phyloP scores from a whole-genome alignment of 2,329 filamentous ascomycete genomes.

The Lasiodiplodia sp. region DNA sequence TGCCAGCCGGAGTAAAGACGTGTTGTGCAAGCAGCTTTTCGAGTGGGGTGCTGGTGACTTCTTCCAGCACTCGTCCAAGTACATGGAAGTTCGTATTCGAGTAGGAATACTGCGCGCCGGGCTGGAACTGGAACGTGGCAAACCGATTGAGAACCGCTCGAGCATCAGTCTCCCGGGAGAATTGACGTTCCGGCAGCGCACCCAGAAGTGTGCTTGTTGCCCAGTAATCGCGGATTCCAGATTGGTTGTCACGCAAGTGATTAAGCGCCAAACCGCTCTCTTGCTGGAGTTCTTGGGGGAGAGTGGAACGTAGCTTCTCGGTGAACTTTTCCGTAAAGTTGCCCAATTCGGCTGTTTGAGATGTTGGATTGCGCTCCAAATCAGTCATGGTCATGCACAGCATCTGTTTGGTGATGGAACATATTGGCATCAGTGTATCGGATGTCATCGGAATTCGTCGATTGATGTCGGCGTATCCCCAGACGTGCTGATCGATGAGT shows the following conservation, averaged over 20 bases:
- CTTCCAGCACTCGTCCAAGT: slow-evolving; percentile 49
- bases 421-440: slow-evolving; percentile 53
- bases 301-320: neutral
- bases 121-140: slow-evolving; percentile 48
- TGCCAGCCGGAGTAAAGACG: neutral
- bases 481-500: slow-evolving; percentile 48
- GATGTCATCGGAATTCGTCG: slow-evolving; percentile 46
- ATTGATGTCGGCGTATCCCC: slow-evolving; percentile 56
- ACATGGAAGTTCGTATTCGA: slow-evolving; percentile 55
- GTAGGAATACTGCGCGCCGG: slow-evolving; percentile 54
- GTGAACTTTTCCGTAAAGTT: neutral
- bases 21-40: neutral
- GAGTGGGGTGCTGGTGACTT: slow-evolving; percentile 39
- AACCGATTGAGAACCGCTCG: neutral
- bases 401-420: slow-evolving; percentile 58
- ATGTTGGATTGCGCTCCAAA: slow-evolving; percentile 39
- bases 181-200: neutral
- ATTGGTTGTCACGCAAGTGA: neutral
- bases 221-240: neutral
- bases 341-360: neutral
- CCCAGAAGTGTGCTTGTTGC: neutral
- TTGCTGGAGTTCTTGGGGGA: neutral
- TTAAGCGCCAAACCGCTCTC: neutral
- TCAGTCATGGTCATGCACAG: slow-evolving; percentile 49
- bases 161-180: neutral